Evolutionary conservation across 371 early-diverging fungal species (phyloP), one percentile per base, ranked within the genome.

Genomic region (Neoconidiobolus thromboides): DNA sequence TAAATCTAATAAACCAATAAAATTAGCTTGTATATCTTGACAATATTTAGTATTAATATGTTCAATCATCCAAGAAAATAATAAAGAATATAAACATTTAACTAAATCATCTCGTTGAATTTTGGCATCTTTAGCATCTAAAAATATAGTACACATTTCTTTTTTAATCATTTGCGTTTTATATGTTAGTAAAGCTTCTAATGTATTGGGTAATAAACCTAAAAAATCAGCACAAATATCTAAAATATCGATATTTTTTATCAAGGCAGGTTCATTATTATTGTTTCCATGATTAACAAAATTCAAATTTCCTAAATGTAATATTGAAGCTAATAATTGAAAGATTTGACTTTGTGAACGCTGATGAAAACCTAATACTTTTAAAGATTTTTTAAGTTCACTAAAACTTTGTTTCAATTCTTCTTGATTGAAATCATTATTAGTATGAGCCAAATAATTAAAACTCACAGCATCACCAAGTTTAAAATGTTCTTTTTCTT

Each of bases 21-120:
- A 83, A 64, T 83, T 85, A 48, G 74, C 74, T 1, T 79, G 73
- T 7, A 72, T 75, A 9, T 76, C 73, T 3, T 77, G 76, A 48
- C 73, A 75, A 43, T 90, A 72, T 47, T 85, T 80, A 26, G 71
- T 69, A 69, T 94, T 94, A 68, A 91, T 74, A 55, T 83, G 83
- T 65, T 93, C 95, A 9, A 92, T 79, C 38, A 96, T 65, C 87
- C 92, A 94, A 15, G 80, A 74, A 64, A 91, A 85, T 43, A 93
- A 66, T 9, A 91, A 76, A 9, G 82, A 79, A 67, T 93, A 93
- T 5, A 95, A 73, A 4, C 77, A 70, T 46, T 76, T 72, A 2
- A 87, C 87, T 2, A 95, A 73, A 1, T 75, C 73, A 64, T 92
- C 90, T 14, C 92, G 76, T 67, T 91, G 92, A 37, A 67, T 71